Evolutionary conservation across 257 asterid species (phyloP).

Genomic region (Solanum corneliomulleri): DNA sequence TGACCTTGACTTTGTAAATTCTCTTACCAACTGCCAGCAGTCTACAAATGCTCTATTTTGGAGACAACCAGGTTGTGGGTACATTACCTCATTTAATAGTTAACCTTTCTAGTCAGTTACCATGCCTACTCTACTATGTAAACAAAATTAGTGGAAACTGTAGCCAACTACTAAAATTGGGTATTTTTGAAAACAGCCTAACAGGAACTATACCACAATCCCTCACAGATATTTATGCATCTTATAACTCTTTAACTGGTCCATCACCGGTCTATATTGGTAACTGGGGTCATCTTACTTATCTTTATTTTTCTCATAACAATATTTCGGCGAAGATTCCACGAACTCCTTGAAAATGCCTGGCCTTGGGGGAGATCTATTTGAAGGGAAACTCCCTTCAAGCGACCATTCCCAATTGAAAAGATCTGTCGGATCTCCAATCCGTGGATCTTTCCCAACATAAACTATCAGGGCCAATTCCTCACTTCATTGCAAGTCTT

Average conservation of each 20-base stretch:
- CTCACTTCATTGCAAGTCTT: no score
- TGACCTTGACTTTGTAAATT: slow-evolving; percentile 18
- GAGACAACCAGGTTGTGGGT: slow-evolving; percentile 22
- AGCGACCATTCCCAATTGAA: no score
- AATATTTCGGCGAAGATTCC: slow-evolving; percentile 27
- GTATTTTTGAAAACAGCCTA: slow-evolving; percentile 20
- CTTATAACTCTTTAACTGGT: slow-evolving; percentile 23
- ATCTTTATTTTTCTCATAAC: slow-evolving; percentile 1
- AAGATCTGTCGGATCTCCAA: no score
- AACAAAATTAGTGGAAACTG: slow-evolving; percentile 24
- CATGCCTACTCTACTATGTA: background rate
- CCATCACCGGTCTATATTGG: slow-evolving; percentile 19
- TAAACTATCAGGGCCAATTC: no score
- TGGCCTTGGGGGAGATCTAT: slow-evolving; percentile 10
- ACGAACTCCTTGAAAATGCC: slow-evolving; percentile 10
- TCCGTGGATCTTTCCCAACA: no score
- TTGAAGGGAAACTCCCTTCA: background rate
- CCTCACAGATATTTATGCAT: slow-evolving; percentile 12
- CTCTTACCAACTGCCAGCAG: slow-evolving; percentile 30
- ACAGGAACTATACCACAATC: slow-evolving; percentile 29
- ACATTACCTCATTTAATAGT: slow-evolving; percentile 14
- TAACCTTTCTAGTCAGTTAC: slow-evolving; percentile 25
- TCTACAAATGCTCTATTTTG: slow-evolving; percentile 13
- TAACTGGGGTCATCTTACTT: slow-evolving; percentile 19
- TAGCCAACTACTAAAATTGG: slow-evolving; percentile 10